Base-by-base conservation (phyloP, 768 basidiomycete genomes). In the Mycena chlorophos region DNA sequence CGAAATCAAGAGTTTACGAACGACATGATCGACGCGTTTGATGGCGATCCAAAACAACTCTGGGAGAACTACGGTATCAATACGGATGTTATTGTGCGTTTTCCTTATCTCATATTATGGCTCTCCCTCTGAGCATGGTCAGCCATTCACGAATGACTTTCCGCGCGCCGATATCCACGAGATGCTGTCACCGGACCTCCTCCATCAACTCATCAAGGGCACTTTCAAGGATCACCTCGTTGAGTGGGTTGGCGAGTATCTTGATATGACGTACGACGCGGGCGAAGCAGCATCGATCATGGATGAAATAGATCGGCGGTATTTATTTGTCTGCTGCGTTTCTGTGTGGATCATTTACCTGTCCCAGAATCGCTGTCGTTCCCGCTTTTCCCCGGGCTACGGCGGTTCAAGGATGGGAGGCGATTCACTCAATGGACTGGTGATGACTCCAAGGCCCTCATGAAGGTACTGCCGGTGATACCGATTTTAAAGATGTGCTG, bases 181-280 rank as follows among this genome's bases (percentile, higher is more conserved):
- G 40, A 55, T 71, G 17, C 38, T 71, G 0, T 27, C 68, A 0
- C 62, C 68, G 1, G 66, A 72, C 50, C 58, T 70, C 3, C 59
- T 71, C 0, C 70, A 74, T 52, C 68, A 72, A 49, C 13, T 69
- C 10, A 69, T 27, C 17, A 60, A 60, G 14, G 58, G 58, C 2
- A 47, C 54, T 4, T 73, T 73, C 58, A 73, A 73, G 60, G 71
- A 73, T 29, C 71, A 71, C 31, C 62, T 72, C 2, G 69, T 71
- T 1, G 34, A 43, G 3, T 72, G 70, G 72, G 65, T 73, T 0
- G 53, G 54, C 0, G 52, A 68, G 5, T 71, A 71, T 40, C 57
- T 73, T 5, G 29, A 59, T 14, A 3, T 45, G 0, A 43, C 13
- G 2, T 52, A 70, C 34, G 22, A 60, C 0, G 47, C 56, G 19